Percentiles rank a stretch among this genome's conserved stretches.
These are phyloP conservation scores for Starmerella kuoi DNA, from an alignment of 805 yeast species.

Conservation along the genomic window DNA sequence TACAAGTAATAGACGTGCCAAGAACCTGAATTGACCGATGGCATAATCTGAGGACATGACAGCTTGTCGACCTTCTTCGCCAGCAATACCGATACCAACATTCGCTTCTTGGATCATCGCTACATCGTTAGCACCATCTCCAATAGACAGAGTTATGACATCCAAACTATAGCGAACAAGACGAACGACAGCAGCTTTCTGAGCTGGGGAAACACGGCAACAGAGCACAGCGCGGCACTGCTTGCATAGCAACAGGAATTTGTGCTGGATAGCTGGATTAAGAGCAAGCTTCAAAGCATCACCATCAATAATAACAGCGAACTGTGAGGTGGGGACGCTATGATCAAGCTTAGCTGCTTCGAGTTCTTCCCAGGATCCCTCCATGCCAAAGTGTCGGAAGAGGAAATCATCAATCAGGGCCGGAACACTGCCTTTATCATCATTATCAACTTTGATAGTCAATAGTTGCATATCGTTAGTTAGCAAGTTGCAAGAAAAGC, in stretches of 20 bases:
- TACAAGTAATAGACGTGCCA: constrained; percentile 52
- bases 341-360: constrained; percentile 48
- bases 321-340: constrained; percentile 44
- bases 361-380: constrained; percentile 37
- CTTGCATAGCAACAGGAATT: constrained; percentile 60
- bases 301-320: constrained; percentile 64
- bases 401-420: constrained; percentile 38
- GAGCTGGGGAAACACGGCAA: constrained; percentile 79
- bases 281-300: constrained; percentile 48
- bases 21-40: constrained; percentile 62
- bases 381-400: constrained; percentile 39
- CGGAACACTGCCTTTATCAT: constrained; percentile 25
- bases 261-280: constrained; percentile 35
- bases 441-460: constrained; percentile 35
- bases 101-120: constrained; percentile 83
- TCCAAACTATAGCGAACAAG: constrained; percentile 52
- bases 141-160: constrained; percentile 73
- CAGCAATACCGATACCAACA: constrained; percentile 77
- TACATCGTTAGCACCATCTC: constrained; percentile 81
- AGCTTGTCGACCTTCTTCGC: constrained; percentile 80
- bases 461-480: constrained; percentile 60
- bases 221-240: constrained; percentile 68
- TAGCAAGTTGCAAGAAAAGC: constrained; percentile 66
- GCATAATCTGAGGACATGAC: constrained; percentile 81
- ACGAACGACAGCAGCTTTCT: constrained; percentile 62